Conservation (phyloP, 1,284 basidiomycete genomes). For the Malassezia obtusa region DNA sequence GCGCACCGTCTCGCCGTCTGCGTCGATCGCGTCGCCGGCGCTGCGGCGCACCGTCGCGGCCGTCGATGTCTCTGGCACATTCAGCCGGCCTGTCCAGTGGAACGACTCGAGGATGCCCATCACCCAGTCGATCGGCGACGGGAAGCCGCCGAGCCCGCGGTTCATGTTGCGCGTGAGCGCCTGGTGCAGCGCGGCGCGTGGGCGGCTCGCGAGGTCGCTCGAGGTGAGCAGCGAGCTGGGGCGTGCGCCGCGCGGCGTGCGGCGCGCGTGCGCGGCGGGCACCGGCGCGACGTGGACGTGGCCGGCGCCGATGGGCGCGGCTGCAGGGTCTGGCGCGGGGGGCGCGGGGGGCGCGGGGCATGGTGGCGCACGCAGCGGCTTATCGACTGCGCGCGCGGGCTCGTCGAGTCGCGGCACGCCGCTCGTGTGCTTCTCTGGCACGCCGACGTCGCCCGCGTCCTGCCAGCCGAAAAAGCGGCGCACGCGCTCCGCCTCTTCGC, state of each 20-base stretch:
- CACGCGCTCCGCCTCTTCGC: constrained; percentile 23
- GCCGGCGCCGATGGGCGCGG: neutral
- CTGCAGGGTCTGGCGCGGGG: neutral
- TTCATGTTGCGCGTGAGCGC: constrained; percentile 18
- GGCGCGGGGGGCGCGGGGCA: neutral
- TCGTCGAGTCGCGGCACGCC: constrained; percentile 33
- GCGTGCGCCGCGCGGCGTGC: neutral
- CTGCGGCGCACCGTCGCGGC: constrained; percentile 33
- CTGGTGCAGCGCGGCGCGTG: constrained; percentile 18
- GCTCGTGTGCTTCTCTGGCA: constrained; percentile 16
- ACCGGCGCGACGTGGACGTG: too few species aligned
- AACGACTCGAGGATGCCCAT: constrained; percentile 48
- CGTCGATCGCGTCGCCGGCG: neutral
- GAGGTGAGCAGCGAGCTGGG: too few species aligned
- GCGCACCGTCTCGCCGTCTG: constrained; percentile 13
- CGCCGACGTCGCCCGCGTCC: too few species aligned
- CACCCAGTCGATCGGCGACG: neutral
- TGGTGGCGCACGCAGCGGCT: too few species aligned
- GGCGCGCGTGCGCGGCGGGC: too few species aligned
- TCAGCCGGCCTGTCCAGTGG: constrained; percentile 49
- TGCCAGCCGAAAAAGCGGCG: constrained; percentile 23
- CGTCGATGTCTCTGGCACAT: constrained; percentile 64
- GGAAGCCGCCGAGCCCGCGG: constrained; percentile 9
- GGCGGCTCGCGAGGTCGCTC: neutral
- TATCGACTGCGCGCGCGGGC: constrained; percentile 43